Conservation (phyloP, 208 protist genomes). For the Strigomonas galati region DNA sequence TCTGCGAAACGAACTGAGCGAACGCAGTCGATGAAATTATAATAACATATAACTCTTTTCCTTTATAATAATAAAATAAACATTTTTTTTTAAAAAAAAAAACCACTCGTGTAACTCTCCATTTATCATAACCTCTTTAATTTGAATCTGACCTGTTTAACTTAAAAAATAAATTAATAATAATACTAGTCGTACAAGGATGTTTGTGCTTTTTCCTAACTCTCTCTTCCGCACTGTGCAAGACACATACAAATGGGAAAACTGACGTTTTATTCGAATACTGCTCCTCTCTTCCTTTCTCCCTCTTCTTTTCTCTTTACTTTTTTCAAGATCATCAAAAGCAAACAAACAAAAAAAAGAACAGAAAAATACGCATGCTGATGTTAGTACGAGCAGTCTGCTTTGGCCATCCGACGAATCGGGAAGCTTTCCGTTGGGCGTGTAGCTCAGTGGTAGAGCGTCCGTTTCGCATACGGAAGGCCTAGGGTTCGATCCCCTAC, state of each 20-base stretch:
- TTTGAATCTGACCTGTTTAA: constrained; percentile 3
- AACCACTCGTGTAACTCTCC: neutral
- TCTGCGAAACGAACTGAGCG: constrained; percentile 17
- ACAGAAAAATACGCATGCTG: neutral
- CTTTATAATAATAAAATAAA: constrained; percentile 3
- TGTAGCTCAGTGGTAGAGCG: constrained; percentile 9
- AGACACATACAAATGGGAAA: neutral
- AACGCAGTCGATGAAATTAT: too few species aligned
- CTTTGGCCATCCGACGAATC: constrained; percentile 86
- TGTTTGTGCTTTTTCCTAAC: too few species aligned
- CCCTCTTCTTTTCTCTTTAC: constrained; percentile 13
- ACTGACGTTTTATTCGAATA: neutral
- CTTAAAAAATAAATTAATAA: neutral
- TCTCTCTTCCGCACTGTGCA: too few species aligned
- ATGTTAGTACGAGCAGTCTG: too few species aligned
- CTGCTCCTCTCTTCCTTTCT: neutral
- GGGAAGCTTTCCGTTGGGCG: too few species aligned
- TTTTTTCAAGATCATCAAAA: neutral
- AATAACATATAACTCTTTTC: neutral
- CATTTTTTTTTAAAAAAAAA: too few species aligned
- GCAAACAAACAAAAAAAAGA: neutral
- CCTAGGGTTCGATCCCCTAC: constrained; percentile 14
- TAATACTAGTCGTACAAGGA: neutral
- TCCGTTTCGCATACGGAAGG: constrained; percentile 13
- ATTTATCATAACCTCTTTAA: neutral